These are phyloP conservation scores for Puccinellia tenuiflora DNA, from an alignment of 176 grass and related monocot genomes.

Conservation along the genomic window DNA sequence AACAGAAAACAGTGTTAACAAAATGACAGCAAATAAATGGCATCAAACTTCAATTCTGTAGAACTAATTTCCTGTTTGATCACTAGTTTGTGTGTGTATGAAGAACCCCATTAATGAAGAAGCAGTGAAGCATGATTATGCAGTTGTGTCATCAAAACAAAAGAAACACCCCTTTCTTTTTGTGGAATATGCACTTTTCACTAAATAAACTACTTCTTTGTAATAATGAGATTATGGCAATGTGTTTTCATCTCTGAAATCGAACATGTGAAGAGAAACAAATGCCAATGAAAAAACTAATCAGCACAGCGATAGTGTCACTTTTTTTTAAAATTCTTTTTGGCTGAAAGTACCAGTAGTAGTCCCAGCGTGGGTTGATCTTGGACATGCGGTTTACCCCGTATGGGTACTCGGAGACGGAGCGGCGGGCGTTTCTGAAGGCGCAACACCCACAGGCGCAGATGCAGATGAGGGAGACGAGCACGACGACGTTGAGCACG, in stretches of 20 bases:
- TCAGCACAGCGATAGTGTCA: neutral
- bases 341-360: slow-evolving; percentile 69
- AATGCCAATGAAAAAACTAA: neutral
- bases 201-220: neutral
- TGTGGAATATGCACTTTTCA: neutral
- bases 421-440: slow-evolving; percentile 67
- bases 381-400: slow-evolving; percentile 92
- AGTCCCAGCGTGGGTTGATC: slow-evolving; percentile 79
- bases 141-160: neutral
- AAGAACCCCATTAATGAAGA: neutral
- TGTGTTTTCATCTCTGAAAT: neutral
- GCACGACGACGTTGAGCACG: slow-evolving; percentile 62
- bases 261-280: neutral
- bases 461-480: slow-evolving; percentile 59
- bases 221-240: neutral
- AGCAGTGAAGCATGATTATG: slow-evolving; percentile 2
- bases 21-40: neutral
- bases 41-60: neutral
- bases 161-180: neutral
- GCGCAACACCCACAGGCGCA: slow-evolving; percentile 78
- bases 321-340: neutral
- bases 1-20: slow-evolving; percentile 15
- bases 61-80: neutral
- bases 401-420: slow-evolving; percentile 61
- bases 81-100: neutral